Percentiles rank a stretch among this genome's conserved stretches.
phyloP scores from a whole-genome alignment of 495 filamentous ascomycete species.

The Podospora bellae-mahoneyi region DNA sequence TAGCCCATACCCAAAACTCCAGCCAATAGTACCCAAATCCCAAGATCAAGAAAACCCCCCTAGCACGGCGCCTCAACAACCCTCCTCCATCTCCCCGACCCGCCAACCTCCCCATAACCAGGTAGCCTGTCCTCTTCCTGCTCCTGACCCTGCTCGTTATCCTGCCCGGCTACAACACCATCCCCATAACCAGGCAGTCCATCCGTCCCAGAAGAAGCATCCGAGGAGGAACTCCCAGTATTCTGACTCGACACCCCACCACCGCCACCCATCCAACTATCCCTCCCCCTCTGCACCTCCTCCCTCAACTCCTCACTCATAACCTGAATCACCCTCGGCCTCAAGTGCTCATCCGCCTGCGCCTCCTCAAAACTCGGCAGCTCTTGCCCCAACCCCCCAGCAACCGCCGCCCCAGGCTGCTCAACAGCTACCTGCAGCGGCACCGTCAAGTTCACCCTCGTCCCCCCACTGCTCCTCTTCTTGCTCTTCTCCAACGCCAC shows the following conservation, averaged over 20 bases:
- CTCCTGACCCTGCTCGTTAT: neutral
- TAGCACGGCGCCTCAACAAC: neutral
- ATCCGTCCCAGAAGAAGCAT: constrained; percentile 5
- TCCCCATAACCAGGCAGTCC: constrained; percentile 12
- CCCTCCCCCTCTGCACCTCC: constrained; percentile 7
- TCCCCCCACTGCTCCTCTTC: constrained; percentile 43
- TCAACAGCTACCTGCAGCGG: constrained; percentile 72
- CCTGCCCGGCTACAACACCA: neutral
- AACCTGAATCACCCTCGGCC: constrained; percentile 41
- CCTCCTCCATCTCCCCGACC: constrained; percentile 1
- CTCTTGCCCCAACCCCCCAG: constrained; percentile 14
- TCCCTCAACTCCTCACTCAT: constrained; percentile 14
- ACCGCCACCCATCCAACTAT: neutral
- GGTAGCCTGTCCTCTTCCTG: constrained; percentile 23
- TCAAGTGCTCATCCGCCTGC: constrained; percentile 47
- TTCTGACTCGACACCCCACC: constrained; percentile 26
- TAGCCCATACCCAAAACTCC: neutral
- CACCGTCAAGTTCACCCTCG: constrained; percentile 61
- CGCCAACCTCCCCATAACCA: constrained; percentile 28
- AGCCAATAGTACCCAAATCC: neutral
- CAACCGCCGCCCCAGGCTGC: constrained; percentile 5
- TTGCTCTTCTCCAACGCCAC: constrained; percentile 18
- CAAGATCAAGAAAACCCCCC: neutral
- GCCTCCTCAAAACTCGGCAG: constrained; percentile 42
- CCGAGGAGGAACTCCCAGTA: neutral